Base-by-base conservation (phyloP, 108 stramenopile species). In the Nannochloropsis salina region DNA sequence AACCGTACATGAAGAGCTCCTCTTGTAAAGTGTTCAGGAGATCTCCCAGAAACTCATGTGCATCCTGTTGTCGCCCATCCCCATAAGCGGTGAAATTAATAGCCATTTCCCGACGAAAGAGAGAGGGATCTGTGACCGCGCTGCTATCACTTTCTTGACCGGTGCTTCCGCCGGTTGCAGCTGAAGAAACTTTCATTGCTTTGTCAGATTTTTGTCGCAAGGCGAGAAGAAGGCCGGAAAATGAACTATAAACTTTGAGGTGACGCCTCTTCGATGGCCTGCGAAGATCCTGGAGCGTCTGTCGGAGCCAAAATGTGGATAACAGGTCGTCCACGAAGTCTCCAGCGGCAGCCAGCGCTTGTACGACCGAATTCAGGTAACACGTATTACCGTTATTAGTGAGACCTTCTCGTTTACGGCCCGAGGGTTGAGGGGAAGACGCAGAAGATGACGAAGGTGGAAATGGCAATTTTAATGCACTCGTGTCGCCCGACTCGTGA, bases 1-100 rank as follows among this genome's bases (percentile, higher is more conserved):
- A n/a, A n/a, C 61, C 61, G n/a, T 74, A 74, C 20, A 74, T 15
- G 2, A 15, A 74, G 11, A 41, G 21, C 80, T 41, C 87, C 43
- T 87, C 83, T 80, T 87, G 87, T 45, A 87, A 80, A n/a, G 44
- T 80, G 44, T 87, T 87, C 41, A 87, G 79, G 44, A 84, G 83
- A 45, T 87, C 80, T 8, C 42, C 43, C 42, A 87, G 43, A 45
- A 87, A 87, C 83, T 87, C 87, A 83, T 87, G 87, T 41, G 87
- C 87, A 80, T 87, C 87, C 44, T 87, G 87, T 83, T 87, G 87
- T 40, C 61, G 6, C 2, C 61, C 61, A 15, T 6, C 61, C 3
- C 61, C 61, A 74, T 74, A 74, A 6, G 61, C 61, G 3, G 61
- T n/a, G 61, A 74, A 74, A n/a, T 74, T n/a, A 6, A n/a, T n/a